These are phyloP conservation scores for Jatropha curcas DNA, from an alignment of 345 rosid species.

Conservation along the genomic window DNA sequence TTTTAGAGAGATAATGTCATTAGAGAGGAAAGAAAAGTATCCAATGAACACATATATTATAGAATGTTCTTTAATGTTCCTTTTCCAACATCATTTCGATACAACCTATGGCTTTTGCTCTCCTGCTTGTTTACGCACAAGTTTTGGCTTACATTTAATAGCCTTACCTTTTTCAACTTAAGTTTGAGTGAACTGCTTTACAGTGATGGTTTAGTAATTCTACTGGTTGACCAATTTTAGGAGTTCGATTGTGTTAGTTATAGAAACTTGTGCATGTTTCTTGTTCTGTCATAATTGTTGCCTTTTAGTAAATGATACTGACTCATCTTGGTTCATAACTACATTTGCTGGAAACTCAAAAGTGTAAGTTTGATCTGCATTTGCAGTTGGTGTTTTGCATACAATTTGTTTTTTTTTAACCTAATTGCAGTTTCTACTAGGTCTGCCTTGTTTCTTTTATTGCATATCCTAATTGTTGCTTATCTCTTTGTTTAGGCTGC, in stretches of 20 bases:
- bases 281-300: not conserved
- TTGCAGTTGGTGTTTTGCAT: conserved; percentile 10
- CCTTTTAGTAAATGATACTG: not conserved
- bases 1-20: not conserved
- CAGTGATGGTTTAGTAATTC: not conserved
- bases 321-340: not conserved
- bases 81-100: not conserved
- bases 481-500: conserved; percentile 45
- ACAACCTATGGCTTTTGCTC: not conserved
- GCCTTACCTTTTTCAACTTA: not conserved
- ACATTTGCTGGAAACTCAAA: not conserved
- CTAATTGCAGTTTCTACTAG: not conserved
- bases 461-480: conserved; percentile 14
- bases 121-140: not conserved
- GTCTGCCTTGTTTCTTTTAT: conserved; percentile 12
- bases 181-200: not conserved
- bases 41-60: too few species aligned
- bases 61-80: not conserved
- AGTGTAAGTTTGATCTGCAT: too few species aligned
- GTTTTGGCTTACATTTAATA: not conserved
- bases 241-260: not conserved
- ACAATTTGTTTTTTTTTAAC: not conserved
- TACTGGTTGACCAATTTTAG: not conserved
- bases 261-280: not conserved
- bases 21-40: not conserved